These are phyloP conservation scores for Trametes cubensis DNA, from an alignment of 768 basidiomycete genomes.

Conservation along the genomic window DNA sequence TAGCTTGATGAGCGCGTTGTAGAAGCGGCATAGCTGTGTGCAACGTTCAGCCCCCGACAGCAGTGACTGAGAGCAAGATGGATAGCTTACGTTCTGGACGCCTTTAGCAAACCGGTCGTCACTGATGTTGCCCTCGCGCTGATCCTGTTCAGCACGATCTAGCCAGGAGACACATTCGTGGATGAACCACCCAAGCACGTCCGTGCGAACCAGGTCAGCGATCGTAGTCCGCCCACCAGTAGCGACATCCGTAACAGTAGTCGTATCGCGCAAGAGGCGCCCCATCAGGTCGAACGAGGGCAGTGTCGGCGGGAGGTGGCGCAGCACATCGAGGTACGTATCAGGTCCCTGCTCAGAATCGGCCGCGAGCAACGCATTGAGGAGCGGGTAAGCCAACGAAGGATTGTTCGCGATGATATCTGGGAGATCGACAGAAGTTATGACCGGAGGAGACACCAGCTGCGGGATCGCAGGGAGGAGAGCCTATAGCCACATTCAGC, in stretches of 20 bases:
- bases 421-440: slow-evolving; percentile 69
- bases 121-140: slow-evolving; percentile 65
- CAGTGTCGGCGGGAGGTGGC: slow-evolving; percentile 69
- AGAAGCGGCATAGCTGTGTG: slow-evolving; percentile 74
- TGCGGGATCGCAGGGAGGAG: slow-evolving; percentile 53
- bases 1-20: slow-evolving; percentile 67
- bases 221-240: slow-evolving; percentile 58
- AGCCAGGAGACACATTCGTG: slow-evolving; percentile 72
- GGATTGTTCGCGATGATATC: slow-evolving; percentile 71
- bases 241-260: slow-evolving; percentile 43
- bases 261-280: slow-evolving; percentile 64
- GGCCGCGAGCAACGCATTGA: slow-evolving; percentile 55
- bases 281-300: slow-evolving; percentile 76
- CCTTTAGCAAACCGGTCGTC: slow-evolving; percentile 77
- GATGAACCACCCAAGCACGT: slow-evolving; percentile 71
- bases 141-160: slow-evolving; percentile 69
- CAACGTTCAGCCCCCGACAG: neutral
- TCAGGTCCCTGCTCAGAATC: slow-evolving; percentile 38
- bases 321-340: slow-evolving; percentile 65
- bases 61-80: neutral
- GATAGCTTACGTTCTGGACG: slow-evolving; percentile 62
- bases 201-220: slow-evolving; percentile 63
- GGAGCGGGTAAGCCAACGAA: slow-evolving; percentile 66
- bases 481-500: slow-evolving; percentile 38
- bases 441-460: slow-evolving; percentile 50